Percentiles rank a stretch among this genome's conserved stretches.
phyloP scores from a whole-genome alignment of 1,284 basidiomycete genomes.

The Rhizopogon parksii region DNA sequence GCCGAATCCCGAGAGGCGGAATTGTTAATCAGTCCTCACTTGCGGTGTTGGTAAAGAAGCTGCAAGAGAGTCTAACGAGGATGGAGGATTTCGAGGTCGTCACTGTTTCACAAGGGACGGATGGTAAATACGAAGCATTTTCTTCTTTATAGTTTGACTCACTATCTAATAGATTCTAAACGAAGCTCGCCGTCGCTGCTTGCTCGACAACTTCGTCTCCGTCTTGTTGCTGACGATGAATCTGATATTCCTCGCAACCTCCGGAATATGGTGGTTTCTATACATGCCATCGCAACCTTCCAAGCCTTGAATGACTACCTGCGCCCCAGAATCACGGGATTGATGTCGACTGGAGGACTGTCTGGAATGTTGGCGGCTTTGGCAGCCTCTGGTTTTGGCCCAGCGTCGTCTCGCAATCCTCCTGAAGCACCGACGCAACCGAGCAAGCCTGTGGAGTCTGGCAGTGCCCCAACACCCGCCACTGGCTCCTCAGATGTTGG shows the following conservation, averaged over 20 bases:
- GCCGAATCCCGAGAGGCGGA: conserved; percentile 42
- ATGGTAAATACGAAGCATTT: conserved; percentile 39
- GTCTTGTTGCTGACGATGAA: conserved; percentile 81
- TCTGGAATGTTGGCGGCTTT: conserved; percentile 90
- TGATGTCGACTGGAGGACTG: conserved; percentile 59
- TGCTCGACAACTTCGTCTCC: conserved; percentile 82
- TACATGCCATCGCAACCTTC: conserved; percentile 95
- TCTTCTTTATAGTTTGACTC: conserved; percentile 2
- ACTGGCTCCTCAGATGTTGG: conserved; percentile 34
- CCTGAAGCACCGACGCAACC: conserved; percentile 16
- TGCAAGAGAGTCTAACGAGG: conserved; percentile 88
- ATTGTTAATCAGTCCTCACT: conserved; percentile 56
- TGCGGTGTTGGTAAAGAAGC: conserved; percentile 81
- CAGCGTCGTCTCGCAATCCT: conserved; percentile 24
- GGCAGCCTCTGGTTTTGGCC: conserved; percentile 66
- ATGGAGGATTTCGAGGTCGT: conserved; percentile 94
- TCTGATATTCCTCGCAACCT: conserved; percentile 80
- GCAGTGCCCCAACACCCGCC: conserved; percentile 23
- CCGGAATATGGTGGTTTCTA: conserved; percentile 88
- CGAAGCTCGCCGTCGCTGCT: conserved; percentile 80
- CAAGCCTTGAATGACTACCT: conserved; percentile 93
- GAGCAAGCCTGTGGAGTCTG: conserved; percentile 5
- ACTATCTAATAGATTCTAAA: conserved; percentile 58
- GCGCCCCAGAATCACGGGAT: conserved; percentile 80
- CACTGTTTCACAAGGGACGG: conserved; percentile 71